A percentile compares a stretch with the other conserved stretches of the same genome.
Evolutionary conservation across 179 eudicot species (phyloP).

Genomic region (Amaranthus tricolor): DNA sequence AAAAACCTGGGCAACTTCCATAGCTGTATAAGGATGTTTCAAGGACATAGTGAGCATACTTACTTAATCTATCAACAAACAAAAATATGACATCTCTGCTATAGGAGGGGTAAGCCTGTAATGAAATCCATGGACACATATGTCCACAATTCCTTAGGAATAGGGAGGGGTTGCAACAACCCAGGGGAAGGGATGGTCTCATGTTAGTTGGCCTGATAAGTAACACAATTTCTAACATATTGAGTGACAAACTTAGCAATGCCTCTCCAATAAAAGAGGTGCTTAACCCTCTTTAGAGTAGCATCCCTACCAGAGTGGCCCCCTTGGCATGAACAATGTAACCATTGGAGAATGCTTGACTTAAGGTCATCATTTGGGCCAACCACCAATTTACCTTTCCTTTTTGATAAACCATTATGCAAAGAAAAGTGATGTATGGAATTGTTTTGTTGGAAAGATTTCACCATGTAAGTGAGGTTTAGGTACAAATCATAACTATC

Average conservation of each 20-base stretch:
- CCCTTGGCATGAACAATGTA: not conserved
- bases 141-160: not conserved
- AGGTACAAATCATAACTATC: not conserved
- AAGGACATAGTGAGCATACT: too few species aligned
- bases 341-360: not conserved
- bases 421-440: not conserved
- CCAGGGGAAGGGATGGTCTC: not conserved
- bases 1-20: not conserved
- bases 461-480: not conserved
- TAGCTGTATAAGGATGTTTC: not conserved
- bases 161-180: not conserved
- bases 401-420: not conserved
- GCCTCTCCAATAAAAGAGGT: not conserved
- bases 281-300: not conserved
- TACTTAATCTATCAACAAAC: not conserved
- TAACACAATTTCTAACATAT: not conserved
- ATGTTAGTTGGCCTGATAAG: not conserved
- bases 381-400: not conserved
- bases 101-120: not conserved
- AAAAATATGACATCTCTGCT: not conserved
- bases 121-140: slow-evolving; percentile 8
- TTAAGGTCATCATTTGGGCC: not conserved
- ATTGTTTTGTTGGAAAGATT: not conserved
- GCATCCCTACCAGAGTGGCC: slow-evolving; percentile 9
- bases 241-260: not conserved